Conservation (phyloP, 179 eudicot genomes). For the Gypsophila paniculata region DNA sequence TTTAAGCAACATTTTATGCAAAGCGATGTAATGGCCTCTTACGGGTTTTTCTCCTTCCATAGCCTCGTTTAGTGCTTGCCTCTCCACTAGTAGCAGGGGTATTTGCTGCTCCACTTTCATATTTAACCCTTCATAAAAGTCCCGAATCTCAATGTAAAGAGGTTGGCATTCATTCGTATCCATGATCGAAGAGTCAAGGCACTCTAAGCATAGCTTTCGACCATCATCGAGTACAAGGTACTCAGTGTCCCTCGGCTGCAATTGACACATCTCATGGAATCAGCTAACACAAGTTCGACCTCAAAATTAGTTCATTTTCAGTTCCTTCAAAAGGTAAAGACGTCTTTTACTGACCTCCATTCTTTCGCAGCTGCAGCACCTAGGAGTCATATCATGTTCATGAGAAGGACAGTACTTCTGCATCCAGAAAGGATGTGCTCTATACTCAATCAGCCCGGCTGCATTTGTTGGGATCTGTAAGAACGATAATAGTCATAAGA, state of each 20-base stretch:
- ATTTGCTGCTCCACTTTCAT: conserved; percentile 95
- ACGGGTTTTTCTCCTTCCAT: conserved; percentile 98
- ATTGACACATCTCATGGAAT: neutral
- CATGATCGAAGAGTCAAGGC: conserved; percentile 90
- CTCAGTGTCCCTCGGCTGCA: conserved; percentile 71
- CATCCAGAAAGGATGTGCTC: conserved; percentile 98
- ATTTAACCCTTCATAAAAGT: conserved; percentile 88
- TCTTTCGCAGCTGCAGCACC: conserved; percentile 98
- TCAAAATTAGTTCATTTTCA: neutral
- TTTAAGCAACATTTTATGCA: too few relatives aligned
- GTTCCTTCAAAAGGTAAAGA: neutral
- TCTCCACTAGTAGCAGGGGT: conserved; percentile 88
- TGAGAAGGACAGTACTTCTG: conserved; percentile 97
- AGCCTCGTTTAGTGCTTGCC: conserved; percentile 95
- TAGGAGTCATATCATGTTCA: conserved; percentile 78
- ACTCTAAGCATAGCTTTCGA: conserved; percentile 89
- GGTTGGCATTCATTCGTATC: conserved; percentile 97
- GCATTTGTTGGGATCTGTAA: conserved; percentile 70
- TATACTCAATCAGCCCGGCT: conserved; percentile 82
- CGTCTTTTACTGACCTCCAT: conserved; percentile 68
- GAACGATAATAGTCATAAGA: neutral
- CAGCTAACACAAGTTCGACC: conserved; percentile 1
- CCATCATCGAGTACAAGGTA: conserved; percentile 87
- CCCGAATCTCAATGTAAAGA: conserved; percentile 88
- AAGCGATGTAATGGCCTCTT: conserved; percentile 5